Conservation (phyloP, 306 rosid species). For the Acacia acuminata region DNA sequence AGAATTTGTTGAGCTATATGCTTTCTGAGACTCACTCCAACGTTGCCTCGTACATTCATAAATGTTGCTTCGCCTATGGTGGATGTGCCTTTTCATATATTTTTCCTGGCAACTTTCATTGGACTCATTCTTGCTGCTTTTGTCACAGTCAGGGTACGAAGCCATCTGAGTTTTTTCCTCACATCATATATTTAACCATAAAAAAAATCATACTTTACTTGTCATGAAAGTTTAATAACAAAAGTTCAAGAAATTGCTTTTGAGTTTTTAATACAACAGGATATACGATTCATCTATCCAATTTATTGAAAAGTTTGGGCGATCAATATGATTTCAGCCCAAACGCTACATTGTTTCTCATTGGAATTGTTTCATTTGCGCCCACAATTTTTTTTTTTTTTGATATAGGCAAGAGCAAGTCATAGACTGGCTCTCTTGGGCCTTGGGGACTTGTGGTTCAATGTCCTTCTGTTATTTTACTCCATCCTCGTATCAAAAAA, state of each 20-base stretch:
- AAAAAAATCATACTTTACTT: too few species aligned
- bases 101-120: background rate
- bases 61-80: background rate
- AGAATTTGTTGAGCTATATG: background rate
- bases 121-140: background rate
- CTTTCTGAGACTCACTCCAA: background rate
- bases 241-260: background rate
- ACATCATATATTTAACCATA: too few species aligned
- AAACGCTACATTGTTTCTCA: background rate
- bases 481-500: too few species aligned
- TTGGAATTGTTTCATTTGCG: background rate
- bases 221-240: too few species aligned
- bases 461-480: background rate
- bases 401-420: background rate
- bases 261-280: background rate
- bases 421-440: background rate
- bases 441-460: background rate
- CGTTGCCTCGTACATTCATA: background rate
- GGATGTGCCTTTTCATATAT: background rate
- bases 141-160: background rate
- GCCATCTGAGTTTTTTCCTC: background rate
- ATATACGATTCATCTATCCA: background rate
- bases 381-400: too few species aligned
- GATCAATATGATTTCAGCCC: background rate
- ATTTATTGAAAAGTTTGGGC: background rate